Evolutionary conservation across 768 basidiomycete genomes (phyloP), one percentile per base, ranked within the genome.

Genomic region (Pisolithus albus): DNA sequence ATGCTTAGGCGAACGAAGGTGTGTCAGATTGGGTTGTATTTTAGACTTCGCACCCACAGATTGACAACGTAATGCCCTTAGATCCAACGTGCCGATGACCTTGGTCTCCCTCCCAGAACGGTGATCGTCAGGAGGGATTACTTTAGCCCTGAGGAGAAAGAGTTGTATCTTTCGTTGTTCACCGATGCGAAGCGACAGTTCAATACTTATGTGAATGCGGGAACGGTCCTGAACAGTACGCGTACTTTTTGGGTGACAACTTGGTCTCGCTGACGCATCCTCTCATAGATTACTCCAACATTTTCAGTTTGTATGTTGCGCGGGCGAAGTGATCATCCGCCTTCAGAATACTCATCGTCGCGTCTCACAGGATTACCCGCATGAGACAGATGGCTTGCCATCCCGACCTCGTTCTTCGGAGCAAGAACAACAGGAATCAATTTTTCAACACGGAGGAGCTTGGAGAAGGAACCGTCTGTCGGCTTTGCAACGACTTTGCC

Each of bases 111-210:
- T 7, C 96, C 96, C 7, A 79, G 96, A 37, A 93, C 84, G 0
- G 88, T 99, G 19, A 76, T 89, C 45, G 83, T 99, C 52, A 81
- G 92, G 41, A 74, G 84, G 47, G 95, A 98, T 66, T 88, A 86
- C 67, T 98, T 98, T 75, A 93, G 90, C 56, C 87, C 91, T 0
- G 94, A 96, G 68, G 96, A 99, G 72, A 97, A 93, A 65, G 96
- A 99, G 60, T 72, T 97, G 4, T 96, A 95, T 64, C 76, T 84
- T 32, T 92, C 89, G 1, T 72, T 99, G 24, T 98, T 94, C 74
- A 85, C 89, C 4, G 90, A 93, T 56, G 93, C 93, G 9, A 93
- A 89, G 70, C 76, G 96, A 39, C 85, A 91, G 62, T 99, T 98
- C 68, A 82, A 61, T 49, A 98, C 93, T 2, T 99, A 90, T 64